phyloP scores from a whole-genome alignment of 768 basidiomycete genomes.

The Tylopilus rubrobrunneus region DNA sequence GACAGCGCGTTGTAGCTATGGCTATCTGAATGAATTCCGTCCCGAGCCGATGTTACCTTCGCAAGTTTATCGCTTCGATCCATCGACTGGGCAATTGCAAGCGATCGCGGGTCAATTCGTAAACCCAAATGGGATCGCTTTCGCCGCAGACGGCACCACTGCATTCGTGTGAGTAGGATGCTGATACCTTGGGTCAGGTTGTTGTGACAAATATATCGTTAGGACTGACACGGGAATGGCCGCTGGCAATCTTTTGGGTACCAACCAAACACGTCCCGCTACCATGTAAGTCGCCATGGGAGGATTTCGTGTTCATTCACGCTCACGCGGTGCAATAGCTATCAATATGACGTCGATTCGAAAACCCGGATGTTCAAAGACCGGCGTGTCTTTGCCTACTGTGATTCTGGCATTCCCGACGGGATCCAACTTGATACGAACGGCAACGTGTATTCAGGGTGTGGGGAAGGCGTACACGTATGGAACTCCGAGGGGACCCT shows the following conservation, averaged over 20 bases:
- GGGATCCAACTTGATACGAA: conserved; percentile 60
- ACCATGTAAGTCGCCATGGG: conserved; percentile 50
- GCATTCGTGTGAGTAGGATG: conserved; percentile 55
- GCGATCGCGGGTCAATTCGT: conserved; percentile 75
- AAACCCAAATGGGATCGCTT: conserved; percentile 71
- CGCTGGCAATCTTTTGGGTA: conserved; percentile 41
- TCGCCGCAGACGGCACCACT: conserved; percentile 56
- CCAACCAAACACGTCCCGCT: conserved; percentile 57
- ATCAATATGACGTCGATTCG: conserved; percentile 64
- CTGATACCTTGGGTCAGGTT: neutral
- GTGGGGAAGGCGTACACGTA: conserved; percentile 68
- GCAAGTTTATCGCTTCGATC: conserved; percentile 72
- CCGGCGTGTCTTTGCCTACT: conserved; percentile 64
- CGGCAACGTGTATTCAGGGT: conserved; percentile 66
- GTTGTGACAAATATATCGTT: conserved; percentile 8
- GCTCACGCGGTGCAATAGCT: conserved; percentile 36
- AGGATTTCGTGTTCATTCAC: neutral
- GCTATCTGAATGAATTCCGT: conserved; percentile 63
- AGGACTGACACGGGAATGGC: conserved; percentile 30
- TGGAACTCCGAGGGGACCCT: conserved; percentile 53
- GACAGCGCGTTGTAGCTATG: conserved; percentile 43
- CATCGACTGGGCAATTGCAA: conserved; percentile 56
- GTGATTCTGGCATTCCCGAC: conserved; percentile 64
- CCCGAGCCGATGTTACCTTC: conserved; percentile 61
- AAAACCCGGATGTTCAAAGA: conserved; percentile 51